Percentiles rank a stretch among this genome's conserved stretches.
Evolutionary conservation across 495 filamentous ascomycete genomes (phyloP).

Genomic region (Penicillium riverlandense): DNA sequence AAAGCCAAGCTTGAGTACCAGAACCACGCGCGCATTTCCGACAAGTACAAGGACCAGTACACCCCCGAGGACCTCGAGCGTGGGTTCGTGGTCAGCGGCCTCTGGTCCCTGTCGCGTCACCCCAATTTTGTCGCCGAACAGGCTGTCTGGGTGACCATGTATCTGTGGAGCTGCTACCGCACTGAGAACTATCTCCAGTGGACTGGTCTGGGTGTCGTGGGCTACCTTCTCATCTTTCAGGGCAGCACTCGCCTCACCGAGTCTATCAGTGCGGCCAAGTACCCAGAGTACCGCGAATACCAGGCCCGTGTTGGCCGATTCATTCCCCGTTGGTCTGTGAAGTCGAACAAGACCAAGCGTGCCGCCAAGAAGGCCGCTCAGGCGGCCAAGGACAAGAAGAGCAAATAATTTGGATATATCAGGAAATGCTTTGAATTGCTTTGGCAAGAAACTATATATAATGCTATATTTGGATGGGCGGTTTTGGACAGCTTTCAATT

Average conservation of each 20-base stretch:
- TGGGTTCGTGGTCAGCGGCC: slow-evolving; percentile 78
- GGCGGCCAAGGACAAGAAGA: slow-evolving; percentile 16
- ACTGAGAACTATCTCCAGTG: slow-evolving; percentile 69
- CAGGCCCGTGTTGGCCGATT: slow-evolving; percentile 76
- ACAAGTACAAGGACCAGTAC: slow-evolving; percentile 30
- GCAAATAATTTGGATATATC: slow-evolving; percentile 13
- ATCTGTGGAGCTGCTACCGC: slow-evolving; percentile 75
- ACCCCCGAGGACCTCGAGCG: slow-evolving; percentile 75
- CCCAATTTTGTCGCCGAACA: slow-evolving; percentile 95
- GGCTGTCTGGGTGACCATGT: slow-evolving; percentile 78
- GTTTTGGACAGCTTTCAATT: not conserved
- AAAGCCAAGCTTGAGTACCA: slow-evolving; percentile 70
- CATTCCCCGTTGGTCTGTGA: slow-evolving; percentile 54
- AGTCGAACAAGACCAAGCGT: slow-evolving; percentile 27
- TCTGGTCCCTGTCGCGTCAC: slow-evolving; percentile 83
- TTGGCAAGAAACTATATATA: not conserved
- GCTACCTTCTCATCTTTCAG: slow-evolving; percentile 77
- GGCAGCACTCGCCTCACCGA: slow-evolving; percentile 85
- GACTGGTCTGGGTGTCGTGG: slow-evolving; percentile 62
- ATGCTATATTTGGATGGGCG: not conserved
- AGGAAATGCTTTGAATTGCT: not conserved
- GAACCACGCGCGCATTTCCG: slow-evolving; percentile 60
- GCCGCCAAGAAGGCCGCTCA: slow-evolving; percentile 13
- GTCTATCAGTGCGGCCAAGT: slow-evolving; percentile 69
- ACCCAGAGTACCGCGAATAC: slow-evolving; percentile 82